Base-by-base conservation (phyloP, 345 rosid genomes). In the Nasturtium officinale region DNA sequence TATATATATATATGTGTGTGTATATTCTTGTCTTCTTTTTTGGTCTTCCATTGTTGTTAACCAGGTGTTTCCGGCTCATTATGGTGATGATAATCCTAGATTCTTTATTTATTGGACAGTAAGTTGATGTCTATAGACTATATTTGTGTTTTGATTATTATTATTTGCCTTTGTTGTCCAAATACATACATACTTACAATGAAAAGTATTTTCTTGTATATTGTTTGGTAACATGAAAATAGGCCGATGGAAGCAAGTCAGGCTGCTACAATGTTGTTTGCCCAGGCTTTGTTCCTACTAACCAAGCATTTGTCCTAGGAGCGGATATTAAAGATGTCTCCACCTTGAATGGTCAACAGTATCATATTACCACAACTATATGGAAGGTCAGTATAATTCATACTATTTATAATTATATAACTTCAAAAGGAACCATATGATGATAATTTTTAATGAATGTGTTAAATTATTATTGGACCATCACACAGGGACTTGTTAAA, bases 41-140 rank as follows among this genome's bases (percentile, higher is more conserved):
- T 9, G 11, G 11, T 35, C 38, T 35, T 9, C 38, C 12, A 35
- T 35, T 35, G 38, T 9, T 35, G 3, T 35, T 6, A 35, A 35
- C 37, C 9, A 6, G 59, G 67, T 67, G 13, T 73, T 51, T 12
- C 51, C 66, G 40, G 48, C 12, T 5, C 0, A 0, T 1, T 16
- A 48, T 12, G 28, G 3, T 3, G 65, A 68, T 29, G 21, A 35
- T 0, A 1, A 58, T 0, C 32, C 79, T 12, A 48, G 76, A 59
- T 6, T 18, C 13, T 84, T 80, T 62, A 6, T 38, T 15, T 82
- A 50, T 16, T 82, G 82, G 83, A 84, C 83, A 1, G 83, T 82
- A 18, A 82, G 78, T 69, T 52, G 8, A 9, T 26, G 1, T 28
- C 0, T 11, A 2, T 10, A 5, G 1, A 21, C 0, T 11, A 2